Evolutionary conservation across 2,329 filamentous ascomycete genomes (phyloP), one percentile per base, ranked within the genome.

Genomic region (Penicillium italicum): DNA sequence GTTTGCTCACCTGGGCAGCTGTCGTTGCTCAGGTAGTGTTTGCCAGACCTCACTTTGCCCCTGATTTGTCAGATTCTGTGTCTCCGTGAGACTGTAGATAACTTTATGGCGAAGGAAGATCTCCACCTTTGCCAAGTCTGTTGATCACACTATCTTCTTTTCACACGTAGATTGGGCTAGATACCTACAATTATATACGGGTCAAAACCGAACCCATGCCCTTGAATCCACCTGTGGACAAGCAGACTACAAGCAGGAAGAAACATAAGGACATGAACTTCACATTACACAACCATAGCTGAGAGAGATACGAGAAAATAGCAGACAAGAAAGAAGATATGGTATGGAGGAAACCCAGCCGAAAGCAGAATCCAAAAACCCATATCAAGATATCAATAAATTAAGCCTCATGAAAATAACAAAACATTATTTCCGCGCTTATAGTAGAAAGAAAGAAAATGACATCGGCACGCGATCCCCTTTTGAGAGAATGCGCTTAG

Each of bases 401-500:
- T 51, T 51, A 55, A 55, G 53, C 47, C 28, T 45, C n/a, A 38
- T 26, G 51, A 34, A 38, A 44, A 50, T 41, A 55, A 53, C 26
- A 10, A 40, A 18, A 33, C 28, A 45, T 51, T 44, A 55, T 55
- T 51, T 42, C 33, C 31, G 20, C n/a, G 50, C 34, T 53, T 44
- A 16, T 3, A 38, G 12, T 2, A 53, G 47, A 45, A 54, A 51
- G 47, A 45, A 55, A 55, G 4, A 36, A 41, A 44, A 26, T 12
- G 42, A 26, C 28, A 37, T 33, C 9, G 8, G 9, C 43, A 34
- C 33, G n/a, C 53, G 18, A 44, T n/a, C 18, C 33, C 18, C 24
- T 24, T 24, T 31, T 5, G 28, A 10, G 14, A 7, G n/a, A 24
- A 34, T 46, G 37, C 42, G 42, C 47, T 70, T 74, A 74, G 57